Evolutionary conservation across 768 basidiomycete genomes (phyloP), one percentile per base, ranked within the genome.

Genomic region (Neoboletus magnificus): DNA sequence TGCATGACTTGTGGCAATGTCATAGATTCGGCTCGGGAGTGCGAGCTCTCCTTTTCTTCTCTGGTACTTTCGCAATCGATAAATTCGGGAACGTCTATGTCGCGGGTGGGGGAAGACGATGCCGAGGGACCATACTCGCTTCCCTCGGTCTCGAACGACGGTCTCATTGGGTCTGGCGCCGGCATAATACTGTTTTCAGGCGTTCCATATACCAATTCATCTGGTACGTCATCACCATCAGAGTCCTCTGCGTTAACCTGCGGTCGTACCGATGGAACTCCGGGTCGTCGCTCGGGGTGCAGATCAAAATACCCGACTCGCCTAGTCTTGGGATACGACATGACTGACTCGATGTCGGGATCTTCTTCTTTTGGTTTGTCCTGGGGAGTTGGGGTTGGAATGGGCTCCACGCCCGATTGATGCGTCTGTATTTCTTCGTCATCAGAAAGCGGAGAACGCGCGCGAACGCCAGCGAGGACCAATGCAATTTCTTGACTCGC

Each of bases 231-330:
- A 60, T 73, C 71, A 63, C 66, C 71, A 30, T 74, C 71, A 61
- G 71, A 74, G 48, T 72, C 68, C 50, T 64, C 60, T 57, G 58
- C 63, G 61, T 68, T 61, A 68, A 50, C 59, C 49, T 49, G 65
- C 63, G 46, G 65, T 64, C 57, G 64, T 69, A 56, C 59, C 60
- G 55, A 56, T 63, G n/a, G 50, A 57, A 36, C 29, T 47, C 63
- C 66, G 22, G 79, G 79, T 37, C 84, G 74, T 43, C 89, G 78
- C 43, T 91, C 89, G 12, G 89, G 89, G 66, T 91, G 89, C 15
- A 89, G 62, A 66, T 90, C 89, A 66, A 91, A 91, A 67, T 91
- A 91, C 0, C 87, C 85, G 27, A 83, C 49, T 18, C 86, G 78
- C 43, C 48, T 72, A 43, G 45, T 40, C 48, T 63, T 74, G 39